Evolutionary conservation across 306 rosid species (phyloP).

Genomic region (Elaeagnus macrophylla): DNA sequence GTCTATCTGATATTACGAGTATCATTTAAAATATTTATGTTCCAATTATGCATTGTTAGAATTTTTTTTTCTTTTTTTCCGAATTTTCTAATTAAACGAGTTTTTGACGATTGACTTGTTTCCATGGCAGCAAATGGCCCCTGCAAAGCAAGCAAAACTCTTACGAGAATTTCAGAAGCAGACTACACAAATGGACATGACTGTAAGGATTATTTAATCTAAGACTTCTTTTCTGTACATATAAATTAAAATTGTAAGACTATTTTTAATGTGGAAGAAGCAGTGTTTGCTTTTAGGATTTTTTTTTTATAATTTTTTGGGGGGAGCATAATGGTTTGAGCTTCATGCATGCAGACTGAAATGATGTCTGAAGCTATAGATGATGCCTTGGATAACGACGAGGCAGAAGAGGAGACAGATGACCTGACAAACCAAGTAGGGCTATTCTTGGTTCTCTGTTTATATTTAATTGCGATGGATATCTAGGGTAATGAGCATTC

Average conservation of each 20-base stretch:
- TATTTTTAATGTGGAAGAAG: no score
- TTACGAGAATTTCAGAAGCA: slow-evolving; percentile 81
- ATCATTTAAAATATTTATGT: neutral
- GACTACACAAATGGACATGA: slow-evolving; percentile 93
- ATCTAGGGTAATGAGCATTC: no score
- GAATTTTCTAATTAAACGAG: neutral
- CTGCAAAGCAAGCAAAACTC: slow-evolving; percentile 88
- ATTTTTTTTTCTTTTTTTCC: neutral
- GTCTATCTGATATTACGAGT: neutral
- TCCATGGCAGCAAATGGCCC: slow-evolving; percentile 84
- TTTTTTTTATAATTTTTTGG: neutral
- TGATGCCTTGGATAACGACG: slow-evolving; percentile 94
- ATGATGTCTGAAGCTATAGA: slow-evolving; percentile 99
- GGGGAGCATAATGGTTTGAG: neutral
- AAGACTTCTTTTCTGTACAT: neutral
- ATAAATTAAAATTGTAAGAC: no score
- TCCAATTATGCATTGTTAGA: neutral
- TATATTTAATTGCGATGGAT: neutral
- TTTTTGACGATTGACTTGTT: slow-evolving; percentile 13
- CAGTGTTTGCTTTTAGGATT: neutral
- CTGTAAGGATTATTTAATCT: slow-evolving; percentile 39
- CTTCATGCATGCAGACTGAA: slow-evolving; percentile 60
- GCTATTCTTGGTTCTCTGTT: slow-evolving; percentile 6
- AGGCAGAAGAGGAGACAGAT: slow-evolving; percentile 97
- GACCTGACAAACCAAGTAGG: slow-evolving; percentile 92